Evolutionary conservation across 2,329 filamentous ascomycete species (phyloP), one percentile per base, ranked within the genome.

Genomic region (Sphaerulina vaccinii): DNA sequence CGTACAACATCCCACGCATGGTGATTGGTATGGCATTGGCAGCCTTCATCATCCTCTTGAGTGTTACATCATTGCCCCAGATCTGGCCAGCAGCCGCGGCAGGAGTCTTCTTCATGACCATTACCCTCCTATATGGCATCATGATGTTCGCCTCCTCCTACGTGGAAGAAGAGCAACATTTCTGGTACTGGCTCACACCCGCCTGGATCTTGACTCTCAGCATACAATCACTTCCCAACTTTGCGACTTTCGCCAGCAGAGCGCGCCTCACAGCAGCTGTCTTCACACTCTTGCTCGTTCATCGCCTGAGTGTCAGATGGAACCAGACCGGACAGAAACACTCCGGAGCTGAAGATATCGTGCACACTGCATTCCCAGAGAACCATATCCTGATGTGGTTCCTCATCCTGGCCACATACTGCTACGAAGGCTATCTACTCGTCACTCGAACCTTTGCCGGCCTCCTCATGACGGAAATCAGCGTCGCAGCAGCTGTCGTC

Each of bases 141-240:
- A 95, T 96, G 83, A 97, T 97, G 91, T 97, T 97, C 71, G 92
- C 91, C 8, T 96, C 89, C 68, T 97, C 91, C 65, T 99, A 93
- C 68, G 90, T 99, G 2, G 93, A 99, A 70, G 93, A 99, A 72
- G 93, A 99, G 69, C 93, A 99, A 43, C 90, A 97, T 61, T 96
- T 96, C 68, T 99, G 93, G 93, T 97, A 99, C 71, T 97, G 92
- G 90, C 73, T 83, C 1, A 81, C 86, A 0, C 84, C 86, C 0
- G 80, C 82, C 5, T 95, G 88, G 88, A 71, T 77, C 38, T 39
- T 58, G 3, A 32, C 64, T 1, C 67, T 83, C 15, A 55, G 43
- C 5, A 48, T 41, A 3, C 47, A 29, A 13, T 46, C 51, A 19
- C 33, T 58, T 5, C 32, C 44, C 13, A 38, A 47, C 27, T 52